phyloP scores from a whole-genome alignment of 306 rosid species.

The Begonia loranthoides region DNA sequence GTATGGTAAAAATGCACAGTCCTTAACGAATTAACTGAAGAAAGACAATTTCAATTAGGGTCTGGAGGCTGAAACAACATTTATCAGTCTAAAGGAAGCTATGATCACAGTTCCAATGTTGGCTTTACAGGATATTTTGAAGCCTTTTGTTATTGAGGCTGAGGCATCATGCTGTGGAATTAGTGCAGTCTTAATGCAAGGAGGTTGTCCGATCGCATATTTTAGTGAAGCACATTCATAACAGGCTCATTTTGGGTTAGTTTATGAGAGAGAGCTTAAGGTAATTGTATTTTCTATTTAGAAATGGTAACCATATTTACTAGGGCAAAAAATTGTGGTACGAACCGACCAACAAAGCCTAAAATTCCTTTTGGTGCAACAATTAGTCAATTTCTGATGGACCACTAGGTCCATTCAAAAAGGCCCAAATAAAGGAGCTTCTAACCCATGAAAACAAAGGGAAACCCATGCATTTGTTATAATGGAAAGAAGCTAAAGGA shows the following conservation, averaged over 20 bases:
- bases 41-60: neutral
- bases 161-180: neutral
- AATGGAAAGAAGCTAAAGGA: too few relatives aligned
- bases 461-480: too few relatives aligned
- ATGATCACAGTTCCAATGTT: neutral
- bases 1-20: neutral
- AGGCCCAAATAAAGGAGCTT: too few relatives aligned
- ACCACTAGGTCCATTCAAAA: too few relatives aligned
- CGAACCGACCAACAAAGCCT: too few relatives aligned
- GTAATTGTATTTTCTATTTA: neutral
- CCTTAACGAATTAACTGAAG: neutral
- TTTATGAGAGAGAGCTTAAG: neutral
- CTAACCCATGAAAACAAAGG: too few relatives aligned
- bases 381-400: too few relatives aligned
- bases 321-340: too few relatives aligned
- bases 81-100: neutral
- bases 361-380: too few relatives aligned
- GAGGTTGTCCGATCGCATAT: neutral
- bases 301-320: too few relatives aligned
- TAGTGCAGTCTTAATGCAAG: neutral
- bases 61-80: too few relatives aligned
- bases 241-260: fast-evolving
- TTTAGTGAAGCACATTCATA: neutral
- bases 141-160: neutral
- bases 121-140: neutral